These are phyloP conservation scores for Intubia oerlemansii DNA, from an alignment of 2,329 filamentous ascomycete species.

Conservation along the genomic window DNA sequence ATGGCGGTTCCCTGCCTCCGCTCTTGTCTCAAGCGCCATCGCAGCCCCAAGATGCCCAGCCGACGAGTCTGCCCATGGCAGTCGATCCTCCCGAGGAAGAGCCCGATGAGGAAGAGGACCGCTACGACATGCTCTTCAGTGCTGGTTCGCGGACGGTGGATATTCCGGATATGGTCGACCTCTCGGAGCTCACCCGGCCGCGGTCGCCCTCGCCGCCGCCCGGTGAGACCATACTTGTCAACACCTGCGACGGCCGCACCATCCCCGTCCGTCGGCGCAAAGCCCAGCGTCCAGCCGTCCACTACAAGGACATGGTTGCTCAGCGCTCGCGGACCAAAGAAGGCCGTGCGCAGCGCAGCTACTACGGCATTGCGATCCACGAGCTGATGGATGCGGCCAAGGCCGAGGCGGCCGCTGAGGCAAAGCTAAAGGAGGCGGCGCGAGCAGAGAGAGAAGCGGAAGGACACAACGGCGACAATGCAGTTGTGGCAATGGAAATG, in stretches of 20 bases:
- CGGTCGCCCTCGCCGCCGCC: not conserved
- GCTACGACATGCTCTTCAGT: slow-evolving; percentile 7
- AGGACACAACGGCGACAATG: slow-evolving; percentile 10
- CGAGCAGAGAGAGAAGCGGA: slow-evolving; percentile 16
- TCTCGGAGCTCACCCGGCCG: too few species aligned
- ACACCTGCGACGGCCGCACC: slow-evolving; percentile 33
- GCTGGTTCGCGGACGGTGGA: not conserved
- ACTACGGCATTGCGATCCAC: slow-evolving; percentile 88
- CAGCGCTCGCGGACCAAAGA: slow-evolving; percentile 43
- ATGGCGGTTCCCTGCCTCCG: too few species aligned
- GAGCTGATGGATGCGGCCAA: slow-evolving; percentile 40
- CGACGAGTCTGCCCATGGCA: too few species aligned
- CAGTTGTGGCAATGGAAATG: not conserved
- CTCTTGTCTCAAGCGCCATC: too few species aligned
- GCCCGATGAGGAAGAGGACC: slow-evolving; percentile 5
- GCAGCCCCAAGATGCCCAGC: too few species aligned
- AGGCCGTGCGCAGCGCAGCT: slow-evolving; percentile 50
- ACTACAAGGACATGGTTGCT: slow-evolving; percentile 48
- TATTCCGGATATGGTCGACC: too few species aligned
- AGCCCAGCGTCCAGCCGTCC: too few species aligned
- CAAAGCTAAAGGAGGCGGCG: not conserved
- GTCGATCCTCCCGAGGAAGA: not conserved
- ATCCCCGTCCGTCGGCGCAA: slow-evolving; percentile 34
- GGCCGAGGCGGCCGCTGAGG: slow-evolving; percentile 13
- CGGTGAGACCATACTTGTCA: slow-evolving; percentile 1